Conservation (phyloP, 2,329 filamentous ascomycete genomes). For the Claviceps maximensis region DNA sequence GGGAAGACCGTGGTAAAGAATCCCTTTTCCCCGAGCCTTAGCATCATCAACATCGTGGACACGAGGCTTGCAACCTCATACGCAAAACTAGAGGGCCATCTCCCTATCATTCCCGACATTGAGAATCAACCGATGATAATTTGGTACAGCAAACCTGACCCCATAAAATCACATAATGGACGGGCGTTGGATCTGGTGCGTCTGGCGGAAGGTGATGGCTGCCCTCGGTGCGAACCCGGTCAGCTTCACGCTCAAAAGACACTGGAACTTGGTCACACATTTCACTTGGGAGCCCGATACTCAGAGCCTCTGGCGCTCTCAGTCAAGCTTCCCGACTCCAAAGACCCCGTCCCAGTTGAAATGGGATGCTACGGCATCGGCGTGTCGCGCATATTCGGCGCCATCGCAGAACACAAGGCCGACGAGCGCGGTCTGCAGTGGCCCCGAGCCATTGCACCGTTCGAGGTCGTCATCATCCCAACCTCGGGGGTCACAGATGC, state of each 20-base stretch:
- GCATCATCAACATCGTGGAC: conserved; percentile 26
- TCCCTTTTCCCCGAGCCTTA: too few relatives aligned
- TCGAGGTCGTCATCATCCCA: conserved; percentile 56
- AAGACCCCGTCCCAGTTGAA: conserved; percentile 44
- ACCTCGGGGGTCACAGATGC: conserved; percentile 31
- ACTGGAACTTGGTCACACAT: conserved; percentile 89
- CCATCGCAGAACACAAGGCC: conserved; percentile 62
- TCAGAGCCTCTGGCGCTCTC: conserved; percentile 57
- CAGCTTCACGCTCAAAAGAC: conserved; percentile 54
- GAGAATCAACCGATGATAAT: too few relatives aligned
- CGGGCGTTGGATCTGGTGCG: conserved; percentile 47
- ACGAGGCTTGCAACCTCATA: conserved; percentile 16
- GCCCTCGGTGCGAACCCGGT: conserved; percentile 54
- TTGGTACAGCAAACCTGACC: too few relatives aligned
- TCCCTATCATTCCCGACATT: conserved; percentile 15
- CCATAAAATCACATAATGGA: conserved; percentile 13
- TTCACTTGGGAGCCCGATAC: conserved; percentile 84
- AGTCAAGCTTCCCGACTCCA: conserved; percentile 30
- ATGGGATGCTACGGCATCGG: conserved; percentile 98
- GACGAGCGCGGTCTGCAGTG: conserved; percentile 70
- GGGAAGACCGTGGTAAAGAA: conserved; percentile 19
- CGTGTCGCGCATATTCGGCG: conserved; percentile 78
- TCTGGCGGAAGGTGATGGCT: conserved; percentile 54
- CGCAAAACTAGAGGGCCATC: conserved; percentile 10
- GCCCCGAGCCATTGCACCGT: conserved; percentile 79